Evolutionary conservation across 495 filamentous ascomycete genomes (phyloP).

Genomic region (Astrocystis sublimbata): DNA sequence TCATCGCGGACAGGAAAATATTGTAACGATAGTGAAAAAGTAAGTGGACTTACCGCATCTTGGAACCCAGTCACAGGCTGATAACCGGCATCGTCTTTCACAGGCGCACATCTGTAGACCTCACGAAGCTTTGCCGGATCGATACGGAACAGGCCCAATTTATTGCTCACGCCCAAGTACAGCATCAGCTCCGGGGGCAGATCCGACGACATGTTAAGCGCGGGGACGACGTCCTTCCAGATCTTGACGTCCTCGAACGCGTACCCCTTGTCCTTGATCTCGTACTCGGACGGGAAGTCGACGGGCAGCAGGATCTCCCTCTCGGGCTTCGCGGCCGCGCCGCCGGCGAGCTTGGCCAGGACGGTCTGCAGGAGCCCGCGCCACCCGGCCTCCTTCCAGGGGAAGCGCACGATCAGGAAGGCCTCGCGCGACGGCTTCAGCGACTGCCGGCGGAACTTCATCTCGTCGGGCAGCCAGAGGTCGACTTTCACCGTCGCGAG

Average conservation of each 20-base stretch:
- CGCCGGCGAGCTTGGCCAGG: conserved; percentile 47
- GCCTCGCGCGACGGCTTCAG: conserved; percentile 48
- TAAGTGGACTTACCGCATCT: conserved; percentile 65
- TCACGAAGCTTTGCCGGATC: conserved; percentile 61
- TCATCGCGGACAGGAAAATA: too few relatives aligned
- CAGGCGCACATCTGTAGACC: conserved; percentile 75
- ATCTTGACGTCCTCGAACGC: conserved; percentile 65
- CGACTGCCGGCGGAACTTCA: conserved; percentile 44
- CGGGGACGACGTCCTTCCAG: conserved; percentile 72
- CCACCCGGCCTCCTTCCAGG: conserved; percentile 51
- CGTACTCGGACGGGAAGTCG: conserved; percentile 53
- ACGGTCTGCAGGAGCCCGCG: conserved; percentile 41
- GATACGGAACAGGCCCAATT: conserved; percentile 71
- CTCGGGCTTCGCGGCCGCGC: conserved; percentile 45
- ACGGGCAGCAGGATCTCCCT: conserved; percentile 66
- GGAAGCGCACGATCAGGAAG: conserved; percentile 62
- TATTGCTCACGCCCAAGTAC: conserved; percentile 63
- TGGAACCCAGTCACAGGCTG: conserved; percentile 78
- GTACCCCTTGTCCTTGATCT: conserved; percentile 58
- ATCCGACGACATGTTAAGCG: conserved; percentile 59
- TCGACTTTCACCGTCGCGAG: conserved; percentile 75
- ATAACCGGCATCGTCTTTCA: conserved; percentile 66
- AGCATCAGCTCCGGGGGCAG: conserved; percentile 53
- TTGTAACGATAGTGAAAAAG: too few relatives aligned
- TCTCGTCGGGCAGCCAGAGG: conserved; percentile 75